phyloP scores from a whole-genome alignment of 805 yeast species.

The Cyberlindnera galapagoensis region DNA sequence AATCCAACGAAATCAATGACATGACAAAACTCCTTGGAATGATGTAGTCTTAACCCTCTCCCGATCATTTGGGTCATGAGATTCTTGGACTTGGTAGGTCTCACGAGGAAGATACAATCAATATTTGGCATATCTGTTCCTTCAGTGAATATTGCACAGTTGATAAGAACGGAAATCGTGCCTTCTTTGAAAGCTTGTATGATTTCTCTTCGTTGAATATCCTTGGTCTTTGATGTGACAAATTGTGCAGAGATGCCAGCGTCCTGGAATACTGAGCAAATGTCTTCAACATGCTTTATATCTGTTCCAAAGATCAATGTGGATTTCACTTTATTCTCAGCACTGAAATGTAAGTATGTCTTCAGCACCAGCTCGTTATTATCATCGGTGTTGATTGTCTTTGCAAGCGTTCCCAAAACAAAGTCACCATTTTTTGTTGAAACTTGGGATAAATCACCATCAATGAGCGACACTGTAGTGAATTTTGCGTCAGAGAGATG shows the following conservation, averaged over 20 bases:
- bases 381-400: conserved; percentile 45
- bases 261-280: conserved; percentile 46
- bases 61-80: conserved; percentile 86
- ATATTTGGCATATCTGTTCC: conserved; percentile 92
- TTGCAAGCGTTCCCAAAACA: conserved; percentile 41
- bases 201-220: conserved; percentile 41
- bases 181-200: conserved; percentile 58
- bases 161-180: conserved; percentile 64
- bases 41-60: conserved; percentile 67
- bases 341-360: conserved; percentile 41
- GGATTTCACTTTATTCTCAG: conserved; percentile 40
- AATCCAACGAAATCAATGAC: conserved; percentile 74
- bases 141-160: conserved; percentile 88
- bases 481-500: conserved; percentile 68
- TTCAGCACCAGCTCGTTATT: conserved; percentile 50
- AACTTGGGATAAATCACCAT: conserved; percentile 34
- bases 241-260: conserved; percentile 64
- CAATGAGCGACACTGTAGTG: conserved; percentile 44
- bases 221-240: conserved; percentile 62
- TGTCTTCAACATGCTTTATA: conserved; percentile 52
- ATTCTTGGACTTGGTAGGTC: conserved; percentile 75
- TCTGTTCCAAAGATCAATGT: conserved; percentile 77
- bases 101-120: conserved; percentile 68
- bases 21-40: conserved; percentile 60
- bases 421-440: conserved; percentile 42